Evolutionary conservation across 768 basidiomycete species (phyloP).

Genomic region (Amanita subjunquillea): DNA sequence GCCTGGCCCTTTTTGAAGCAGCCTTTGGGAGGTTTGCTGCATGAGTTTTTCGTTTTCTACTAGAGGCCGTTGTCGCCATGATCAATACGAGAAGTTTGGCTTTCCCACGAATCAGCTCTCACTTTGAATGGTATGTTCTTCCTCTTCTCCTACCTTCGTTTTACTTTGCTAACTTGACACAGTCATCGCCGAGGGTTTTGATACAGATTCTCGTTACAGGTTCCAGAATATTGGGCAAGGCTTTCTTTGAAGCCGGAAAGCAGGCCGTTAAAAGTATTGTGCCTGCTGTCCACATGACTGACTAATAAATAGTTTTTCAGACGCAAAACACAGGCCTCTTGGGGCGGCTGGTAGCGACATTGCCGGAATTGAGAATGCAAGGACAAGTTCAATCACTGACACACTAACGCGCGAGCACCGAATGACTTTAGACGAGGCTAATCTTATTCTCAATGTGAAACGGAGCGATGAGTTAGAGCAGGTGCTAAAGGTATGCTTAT

Average conservation of each 20-base stretch:
- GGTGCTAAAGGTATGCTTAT: slow-evolving; percentile 54
- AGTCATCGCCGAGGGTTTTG: slow-evolving; percentile 76
- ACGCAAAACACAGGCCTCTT: slow-evolving; percentile 76
- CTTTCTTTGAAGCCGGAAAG: slow-evolving; percentile 78
- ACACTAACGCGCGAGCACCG: slow-evolving; percentile 74
- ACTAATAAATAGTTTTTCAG: slow-evolving; percentile 25
- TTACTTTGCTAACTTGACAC: slow-evolving; percentile 4
- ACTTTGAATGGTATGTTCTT: slow-evolving; percentile 8
- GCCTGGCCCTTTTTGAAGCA: slow-evolving; percentile 26
- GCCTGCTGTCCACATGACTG: neutral
- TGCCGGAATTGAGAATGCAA: slow-evolving; percentile 66
- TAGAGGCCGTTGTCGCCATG: neutral
- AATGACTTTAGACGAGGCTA: slow-evolving; percentile 95
- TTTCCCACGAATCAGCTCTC: slow-evolving; percentile 3
- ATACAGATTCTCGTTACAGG: slow-evolving; percentile 75
- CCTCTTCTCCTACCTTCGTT: neutral
- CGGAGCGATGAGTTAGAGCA: slow-evolving; percentile 58
- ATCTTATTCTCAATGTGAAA: slow-evolving; percentile 83
- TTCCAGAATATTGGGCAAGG: slow-evolving; percentile 80
- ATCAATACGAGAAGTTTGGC: neutral
- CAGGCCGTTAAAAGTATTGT: slow-evolving; percentile 89
- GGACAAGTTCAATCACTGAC: slow-evolving; percentile 67
- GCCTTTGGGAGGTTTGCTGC: neutral
- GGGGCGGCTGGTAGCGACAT: slow-evolving; percentile 57
- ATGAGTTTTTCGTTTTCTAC: slow-evolving; percentile 2